phyloP scores from a whole-genome alignment of 1,284 basidiomycete species.

The Cryptococcus jaspeensis region DNA sequence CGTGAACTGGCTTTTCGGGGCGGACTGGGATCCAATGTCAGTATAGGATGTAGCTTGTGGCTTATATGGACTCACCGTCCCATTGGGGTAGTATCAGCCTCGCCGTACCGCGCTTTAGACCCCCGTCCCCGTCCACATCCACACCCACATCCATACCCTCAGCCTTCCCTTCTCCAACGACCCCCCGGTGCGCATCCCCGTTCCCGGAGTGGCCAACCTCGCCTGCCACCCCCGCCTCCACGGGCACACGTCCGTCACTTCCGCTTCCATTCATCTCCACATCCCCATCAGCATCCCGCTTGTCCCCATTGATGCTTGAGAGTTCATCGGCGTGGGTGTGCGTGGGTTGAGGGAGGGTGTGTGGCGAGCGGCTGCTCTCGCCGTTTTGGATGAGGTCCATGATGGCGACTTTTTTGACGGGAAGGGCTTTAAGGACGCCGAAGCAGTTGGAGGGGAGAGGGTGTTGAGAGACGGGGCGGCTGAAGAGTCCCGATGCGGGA shows the following conservation, averaged over 20 bases:
- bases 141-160: neutral
- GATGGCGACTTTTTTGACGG: neutral
- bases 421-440: neutral
- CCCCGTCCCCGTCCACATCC: neutral
- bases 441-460: neutral
- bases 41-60: neutral
- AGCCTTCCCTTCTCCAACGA: too few relatives aligned
- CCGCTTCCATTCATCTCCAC: constrained; percentile 3
- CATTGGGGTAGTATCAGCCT: constrained; percentile 34
- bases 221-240: too few relatives aligned
- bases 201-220: too few relatives aligned
- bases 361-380: constrained; percentile 30
- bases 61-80: constrained; percentile 30
- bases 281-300: constrained; percentile 5
- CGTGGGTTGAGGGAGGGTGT: neutral
- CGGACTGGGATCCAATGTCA: constrained; percentile 20
- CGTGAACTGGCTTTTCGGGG: constrained; percentile 35
- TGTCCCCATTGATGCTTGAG: neutral
- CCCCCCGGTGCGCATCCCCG: too few relatives aligned
- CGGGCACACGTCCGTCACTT: neutral
- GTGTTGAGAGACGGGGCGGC: neutral
- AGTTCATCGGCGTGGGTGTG: neutral
- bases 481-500: neutral
- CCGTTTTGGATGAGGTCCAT: constrained; percentile 41
- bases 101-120: neutral